Conservation (phyloP, 768 basidiomycete species). For the Gymnopilus junonius region DNA sequence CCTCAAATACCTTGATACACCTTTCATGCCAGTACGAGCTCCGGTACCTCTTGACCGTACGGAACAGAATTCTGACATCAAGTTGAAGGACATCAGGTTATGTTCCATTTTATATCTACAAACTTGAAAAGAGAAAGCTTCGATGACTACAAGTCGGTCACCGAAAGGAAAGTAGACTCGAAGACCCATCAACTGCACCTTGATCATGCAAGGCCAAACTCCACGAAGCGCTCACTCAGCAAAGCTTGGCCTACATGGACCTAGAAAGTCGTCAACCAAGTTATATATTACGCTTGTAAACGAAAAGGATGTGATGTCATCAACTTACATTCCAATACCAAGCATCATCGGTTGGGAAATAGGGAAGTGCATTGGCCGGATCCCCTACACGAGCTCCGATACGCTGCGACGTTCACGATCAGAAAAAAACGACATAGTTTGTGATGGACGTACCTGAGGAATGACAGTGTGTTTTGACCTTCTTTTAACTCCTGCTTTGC, state of each 20-base stretch:
- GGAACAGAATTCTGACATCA: too few species aligned
- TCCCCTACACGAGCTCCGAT: slow-evolving; percentile 31
- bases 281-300: not conserved
- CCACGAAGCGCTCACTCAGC: not conserved
- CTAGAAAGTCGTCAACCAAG: not conserved
- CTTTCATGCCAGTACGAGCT: too few species aligned
- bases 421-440: not conserved
- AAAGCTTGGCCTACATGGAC: not conserved
- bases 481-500: slow-evolving; percentile 26
- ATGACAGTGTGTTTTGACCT: slow-evolving; percentile 36
- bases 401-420: slow-evolving; percentile 30
- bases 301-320: not conserved
- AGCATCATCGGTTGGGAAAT: slow-evolving; percentile 26
- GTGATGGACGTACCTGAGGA: slow-evolving; percentile 38
- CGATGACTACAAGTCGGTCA: too few species aligned
- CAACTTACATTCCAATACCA: slow-evolving; percentile 26
- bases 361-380: slow-evolving; percentile 31
- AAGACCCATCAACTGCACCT: slow-evolving; percentile 19
- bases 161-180: too few species aligned
- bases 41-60: too few species aligned
- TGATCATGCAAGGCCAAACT: slow-evolving; percentile 5
- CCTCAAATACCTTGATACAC: too few species aligned
- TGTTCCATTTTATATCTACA: too few species aligned
- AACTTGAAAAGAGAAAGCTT: too few species aligned
- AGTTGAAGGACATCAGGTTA: too few species aligned